Conservation (phyloP, 106 monocot species). For the Dioscorea alata region DNA sequence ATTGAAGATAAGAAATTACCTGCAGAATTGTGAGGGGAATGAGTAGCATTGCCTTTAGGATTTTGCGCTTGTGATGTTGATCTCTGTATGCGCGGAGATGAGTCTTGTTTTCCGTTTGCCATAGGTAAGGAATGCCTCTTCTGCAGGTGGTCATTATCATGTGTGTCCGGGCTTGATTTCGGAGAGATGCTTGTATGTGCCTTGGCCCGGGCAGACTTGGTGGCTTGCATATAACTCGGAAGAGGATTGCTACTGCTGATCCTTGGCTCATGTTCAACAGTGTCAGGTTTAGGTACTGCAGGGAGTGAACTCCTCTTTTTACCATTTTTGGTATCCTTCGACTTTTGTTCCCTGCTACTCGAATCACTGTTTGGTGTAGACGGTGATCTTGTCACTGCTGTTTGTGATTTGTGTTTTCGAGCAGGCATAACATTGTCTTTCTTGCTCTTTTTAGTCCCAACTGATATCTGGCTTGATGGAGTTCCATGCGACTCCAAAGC, state of each 20-base stretch:
- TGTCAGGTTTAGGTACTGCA: constrained; percentile 32
- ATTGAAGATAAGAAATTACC: too few species aligned
- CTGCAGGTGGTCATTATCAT: constrained; percentile 54
- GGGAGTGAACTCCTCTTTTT: constrained; percentile 48
- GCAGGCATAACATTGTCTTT: constrained; percentile 6
- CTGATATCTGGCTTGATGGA: constrained; percentile 60
- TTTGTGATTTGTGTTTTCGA: constrained; percentile 27
- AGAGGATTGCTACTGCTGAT: constrained; percentile 50
- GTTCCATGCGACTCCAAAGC: constrained; percentile 53
- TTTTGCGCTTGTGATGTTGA: constrained; percentile 58
- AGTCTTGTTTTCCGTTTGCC: constrained; percentile 46
- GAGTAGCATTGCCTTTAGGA: constrained; percentile 15
- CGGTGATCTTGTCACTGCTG: constrained; percentile 36
- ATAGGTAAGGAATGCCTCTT: constrained; percentile 88
- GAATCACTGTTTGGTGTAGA: constrained; percentile 37
- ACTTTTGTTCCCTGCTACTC: constrained; percentile 30
- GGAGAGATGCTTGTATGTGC: constrained; percentile 44
- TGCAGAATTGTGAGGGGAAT: too few species aligned
- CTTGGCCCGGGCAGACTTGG: constrained; percentile 88
- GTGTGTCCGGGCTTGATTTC: constrained; percentile 68
- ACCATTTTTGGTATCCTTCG: constrained; percentile 31
- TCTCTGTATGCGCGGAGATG: constrained; percentile 82
- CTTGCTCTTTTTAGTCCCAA: constrained; percentile 42
- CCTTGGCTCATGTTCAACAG: constrained; percentile 46
- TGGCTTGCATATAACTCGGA: constrained; percentile 97